phyloP scores from a whole-genome alignment of 169 alveolate species.

The Sarcocystis neurona region DNA sequence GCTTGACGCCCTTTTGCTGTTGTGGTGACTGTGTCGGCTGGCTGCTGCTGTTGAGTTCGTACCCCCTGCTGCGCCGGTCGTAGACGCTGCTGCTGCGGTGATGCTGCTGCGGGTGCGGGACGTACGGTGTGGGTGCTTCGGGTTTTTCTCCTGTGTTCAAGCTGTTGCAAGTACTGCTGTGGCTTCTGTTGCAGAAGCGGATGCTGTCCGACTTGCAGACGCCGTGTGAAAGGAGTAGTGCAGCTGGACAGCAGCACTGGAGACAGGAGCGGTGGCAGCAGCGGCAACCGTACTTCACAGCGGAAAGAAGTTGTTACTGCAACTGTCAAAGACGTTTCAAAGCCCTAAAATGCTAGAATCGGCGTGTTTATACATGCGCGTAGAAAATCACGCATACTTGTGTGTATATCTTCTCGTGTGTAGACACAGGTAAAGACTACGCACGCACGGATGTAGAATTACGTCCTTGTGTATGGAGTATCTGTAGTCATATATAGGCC shows the following conservation, averaged over 20 bases:
- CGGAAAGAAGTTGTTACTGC: background rate
- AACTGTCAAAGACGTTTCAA: background rate
- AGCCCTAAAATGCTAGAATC: background rate
- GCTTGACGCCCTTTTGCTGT: no score
- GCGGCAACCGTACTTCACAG: background rate
- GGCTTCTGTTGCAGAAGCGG: conserved; percentile 34
- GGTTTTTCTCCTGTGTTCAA: background rate
- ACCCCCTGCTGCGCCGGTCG: no score
- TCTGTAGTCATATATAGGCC: no score
- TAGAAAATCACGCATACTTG: background rate
- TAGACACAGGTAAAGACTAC: background rate
- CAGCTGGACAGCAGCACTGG: conserved; percentile 2
- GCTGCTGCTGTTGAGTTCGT: no score
- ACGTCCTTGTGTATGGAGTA: no score
- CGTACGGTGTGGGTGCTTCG: background rate
- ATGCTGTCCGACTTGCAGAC: conserved; percentile 56
- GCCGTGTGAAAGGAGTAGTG: conserved; percentile 52
- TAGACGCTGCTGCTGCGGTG: no score
- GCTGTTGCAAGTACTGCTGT: background rate
- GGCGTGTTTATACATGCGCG: background rate
- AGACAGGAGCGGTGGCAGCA: background rate
- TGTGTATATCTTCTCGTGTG: background rate
- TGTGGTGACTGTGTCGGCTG: no score
- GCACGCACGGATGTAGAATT: no score
- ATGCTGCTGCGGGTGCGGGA: background rate